Base-by-base conservation (phyloP, 345 rosid species). In the Combretum micranthum region DNA sequence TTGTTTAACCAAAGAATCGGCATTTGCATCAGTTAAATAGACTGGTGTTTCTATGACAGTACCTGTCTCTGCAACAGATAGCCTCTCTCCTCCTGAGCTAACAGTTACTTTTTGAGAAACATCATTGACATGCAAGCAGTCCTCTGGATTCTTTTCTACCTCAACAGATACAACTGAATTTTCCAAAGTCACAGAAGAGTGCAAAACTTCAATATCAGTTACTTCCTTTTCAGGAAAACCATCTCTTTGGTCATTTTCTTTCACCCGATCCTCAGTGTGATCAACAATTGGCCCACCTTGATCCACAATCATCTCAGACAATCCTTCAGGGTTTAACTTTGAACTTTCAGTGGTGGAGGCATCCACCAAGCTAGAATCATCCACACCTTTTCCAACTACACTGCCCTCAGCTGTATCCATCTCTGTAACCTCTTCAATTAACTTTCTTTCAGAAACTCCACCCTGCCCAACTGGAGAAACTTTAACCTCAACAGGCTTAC, bases 31-130 rank as follows among this genome's bases (percentile, higher is more conserved):
- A 19, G 23, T 45, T 37, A 18, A 21, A n/a, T 15, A 13, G 12
- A 20, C n/a, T 48, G 47, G 42, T 50, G 22, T 47, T 15, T 63
- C 67, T 46, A 23, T 47, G 15, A n/a, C 52, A 59, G 47, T 5
- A 46, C 32, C 76, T 51, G 55, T 70, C 46, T 73, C 73, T 52
- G 64, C 77, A 66, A 45, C 67, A 57, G 72, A 77, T 56, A 64
- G 60, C 20, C 59, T 55, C 22, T 58, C 43, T n/a, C 21, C 68
- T 20, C 52, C 64, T 55, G 80, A 58, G 57, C 47, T 53, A 67
- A 56, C 71, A 66, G 19, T 51, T 47, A 59, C 64, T 65, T 56
- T 45, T 53, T 49, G 48, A 52, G 10, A 37, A 52, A 64, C 60
- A 46, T 48, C 44, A 55, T 60, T 22, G 19, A 44, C 19, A 17